Evolutionary conservation across 306 rosid genomes (phyloP).

Genomic region (Begonia peltatifolia): DNA sequence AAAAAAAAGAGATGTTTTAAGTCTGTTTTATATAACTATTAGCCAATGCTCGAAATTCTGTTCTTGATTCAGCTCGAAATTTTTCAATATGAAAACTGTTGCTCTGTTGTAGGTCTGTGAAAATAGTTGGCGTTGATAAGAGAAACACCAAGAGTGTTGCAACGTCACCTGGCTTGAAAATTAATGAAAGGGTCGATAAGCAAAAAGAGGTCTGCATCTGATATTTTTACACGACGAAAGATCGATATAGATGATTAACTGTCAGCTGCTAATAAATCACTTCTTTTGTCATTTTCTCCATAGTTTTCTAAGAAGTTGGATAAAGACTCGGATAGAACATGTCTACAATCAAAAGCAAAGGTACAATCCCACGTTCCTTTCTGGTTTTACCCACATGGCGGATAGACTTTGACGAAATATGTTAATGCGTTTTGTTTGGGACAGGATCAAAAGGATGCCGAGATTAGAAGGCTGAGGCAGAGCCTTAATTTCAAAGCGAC

Average conservation of each 20-base stretch:
- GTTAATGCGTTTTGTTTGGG: too few species aligned
- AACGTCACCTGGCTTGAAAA: not conserved
- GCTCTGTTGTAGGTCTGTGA: not conserved
- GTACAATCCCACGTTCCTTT: too few species aligned
- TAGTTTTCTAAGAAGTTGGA: slow-evolving; percentile 6
- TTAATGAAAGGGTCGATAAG: not conserved
- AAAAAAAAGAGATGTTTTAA: too few species aligned
- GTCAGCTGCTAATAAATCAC: not conserved
- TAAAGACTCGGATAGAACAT: slow-evolving; percentile 26
- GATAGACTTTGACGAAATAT: too few species aligned
- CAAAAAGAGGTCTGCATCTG: slow-evolving; percentile 4
- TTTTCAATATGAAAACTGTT: not conserved
- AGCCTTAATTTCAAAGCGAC: not conserved
- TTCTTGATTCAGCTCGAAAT: too few species aligned
- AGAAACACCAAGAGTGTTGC: not conserved
- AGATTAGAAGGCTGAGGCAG: not conserved
- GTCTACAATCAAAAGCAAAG: slow-evolving; percentile 39
- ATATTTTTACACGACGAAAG: not conserved
- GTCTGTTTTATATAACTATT: too few species aligned
- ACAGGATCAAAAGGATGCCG: not conserved
- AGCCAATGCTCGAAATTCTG: too few species aligned
- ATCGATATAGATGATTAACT: not conserved
- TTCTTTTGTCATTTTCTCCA: not conserved
- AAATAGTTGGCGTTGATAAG: not conserved
- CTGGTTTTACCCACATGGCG: too few species aligned